Conservation (phyloP, 805 yeast species). For the Ogataea sp. region DNA sequence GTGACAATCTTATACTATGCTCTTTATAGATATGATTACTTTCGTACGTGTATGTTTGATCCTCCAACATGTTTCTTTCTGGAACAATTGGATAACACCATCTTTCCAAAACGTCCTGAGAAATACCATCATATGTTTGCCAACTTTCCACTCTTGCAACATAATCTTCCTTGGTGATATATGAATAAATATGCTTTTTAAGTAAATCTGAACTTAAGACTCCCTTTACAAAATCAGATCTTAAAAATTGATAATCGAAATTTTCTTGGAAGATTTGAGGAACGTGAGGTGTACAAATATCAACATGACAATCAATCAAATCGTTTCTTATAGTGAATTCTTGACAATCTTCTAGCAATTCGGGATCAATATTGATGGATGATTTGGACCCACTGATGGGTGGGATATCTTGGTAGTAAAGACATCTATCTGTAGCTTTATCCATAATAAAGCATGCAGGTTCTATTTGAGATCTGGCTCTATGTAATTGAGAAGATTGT, state of each 20-base stretch:
- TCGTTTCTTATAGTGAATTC: constrained; percentile 84
- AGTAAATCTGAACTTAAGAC: constrained; percentile 84
- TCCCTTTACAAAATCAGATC: constrained; percentile 86
- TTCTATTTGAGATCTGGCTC: constrained; percentile 72
- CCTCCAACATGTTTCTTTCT: constrained; percentile 67
- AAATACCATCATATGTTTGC: constrained; percentile 86
- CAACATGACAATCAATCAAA: constrained; percentile 92
- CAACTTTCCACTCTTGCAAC: constrained; percentile 95
- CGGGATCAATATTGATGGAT: constrained; percentile 68
- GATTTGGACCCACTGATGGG: constrained; percentile 37
- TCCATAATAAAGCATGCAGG: constrained; percentile 84
- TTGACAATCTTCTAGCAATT: constrained; percentile 65
- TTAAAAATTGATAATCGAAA: constrained; percentile 83
- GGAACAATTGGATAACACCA: constrained; percentile 92
- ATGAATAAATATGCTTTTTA: constrained; percentile 86
- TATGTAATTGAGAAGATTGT: constrained; percentile 75
- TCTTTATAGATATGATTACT: constrained; percentile 86
- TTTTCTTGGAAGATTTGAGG: constrained; percentile 95
- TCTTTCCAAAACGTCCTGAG: constrained; percentile 83
- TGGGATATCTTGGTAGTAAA: constrained; percentile 77
- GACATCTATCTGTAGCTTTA: constrained; percentile 62
- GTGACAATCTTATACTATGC: constrained; percentile 80
- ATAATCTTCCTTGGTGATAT: constrained; percentile 69
- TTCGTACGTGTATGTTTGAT: constrained; percentile 72
- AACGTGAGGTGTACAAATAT: constrained; percentile 89